Conservation (phyloP, 1,139 yeast genomes). For the Pichiaceae sp. region DNA sequence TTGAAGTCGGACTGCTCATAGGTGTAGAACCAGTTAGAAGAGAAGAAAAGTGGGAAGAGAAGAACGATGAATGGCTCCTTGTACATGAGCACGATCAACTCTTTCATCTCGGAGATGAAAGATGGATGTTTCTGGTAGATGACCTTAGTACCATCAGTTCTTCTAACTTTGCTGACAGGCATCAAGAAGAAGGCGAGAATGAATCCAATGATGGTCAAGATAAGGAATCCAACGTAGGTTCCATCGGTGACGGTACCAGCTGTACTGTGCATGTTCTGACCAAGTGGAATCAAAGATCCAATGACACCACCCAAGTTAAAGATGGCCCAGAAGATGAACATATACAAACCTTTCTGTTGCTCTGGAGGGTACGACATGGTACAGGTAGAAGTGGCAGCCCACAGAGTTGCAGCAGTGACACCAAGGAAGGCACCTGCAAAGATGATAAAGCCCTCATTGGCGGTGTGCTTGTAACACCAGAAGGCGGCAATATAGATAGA, state of each 20-base stretch:
- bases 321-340: conserved; percentile 50
- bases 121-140: conserved; percentile 37
- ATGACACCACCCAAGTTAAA: conserved; percentile 59
- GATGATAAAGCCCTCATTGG: conserved; percentile 45
- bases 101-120: conserved; percentile 37
- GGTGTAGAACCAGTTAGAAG: conserved; percentile 60
- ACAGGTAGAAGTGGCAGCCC: conserved; percentile 58
- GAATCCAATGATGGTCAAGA: conserved; percentile 44
- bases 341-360: conserved; percentile 43
- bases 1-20: conserved; percentile 55
- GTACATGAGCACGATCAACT: conserved; percentile 32
- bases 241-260: conserved; percentile 39
- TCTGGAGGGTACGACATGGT: conserved; percentile 55
- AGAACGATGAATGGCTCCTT: conserved; percentile 39
- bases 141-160: conserved; percentile 44
- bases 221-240: conserved; percentile 50
- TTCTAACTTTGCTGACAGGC: conserved; percentile 43
- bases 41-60: conserved; percentile 47
- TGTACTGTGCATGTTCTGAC: conserved; percentile 31
- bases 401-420: conserved; percentile 45
- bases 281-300: conserved; percentile 50
- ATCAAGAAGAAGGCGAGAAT: conserved; percentile 38
- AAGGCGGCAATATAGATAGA: conserved; percentile 46
- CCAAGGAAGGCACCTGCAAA: conserved; percentile 57
- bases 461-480: conserved; percentile 38